Evolutionary conservation across 2,329 filamentous ascomycete genomes (phyloP), one percentile per base, ranked within the genome.

Genomic region (Pseudodiploospora longispora): DNA sequence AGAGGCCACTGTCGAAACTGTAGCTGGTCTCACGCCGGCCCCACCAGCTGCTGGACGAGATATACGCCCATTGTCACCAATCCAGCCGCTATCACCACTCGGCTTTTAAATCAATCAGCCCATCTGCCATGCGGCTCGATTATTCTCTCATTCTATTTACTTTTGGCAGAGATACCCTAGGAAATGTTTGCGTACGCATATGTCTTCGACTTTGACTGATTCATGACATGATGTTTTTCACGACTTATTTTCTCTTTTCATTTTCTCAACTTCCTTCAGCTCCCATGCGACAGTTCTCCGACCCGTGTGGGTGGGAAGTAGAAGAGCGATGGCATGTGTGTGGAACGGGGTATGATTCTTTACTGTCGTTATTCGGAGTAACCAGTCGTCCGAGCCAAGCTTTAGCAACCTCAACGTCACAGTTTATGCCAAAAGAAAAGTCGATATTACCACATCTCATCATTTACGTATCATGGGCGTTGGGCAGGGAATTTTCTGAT

Each of bases 71-170:
- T 60, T 84, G 32, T 83, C 80, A 47, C 80, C 80, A 4, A 83
- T 84, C 56, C 79, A 81, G 60, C 80, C 80, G 36, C 62, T 83
- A 38, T 83, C 79, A 32, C 80, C 80, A 9, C 65, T 82, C 56
- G 75, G 77, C 49, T 75, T 82, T 51, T 76, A 62, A 61, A 41
- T 33, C 41, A 38, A 27, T 33, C n/a, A 49, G 47, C 48, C 51
- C 50, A 56, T 37, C 55, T 51, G 64, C 52, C 60, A 64, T 52
- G 3, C 30, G 12, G 38, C 29, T 30, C 31, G n/a, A 41, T 44
- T 40, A 29, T 41, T 36, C 31, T 36, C 37, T 38, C 40, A 37
- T 36, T 36, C 31, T 35, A n/a, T n/a, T 38, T 9, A 31, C 12
- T 42, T 39, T 38, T 42, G 35, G 35, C 39, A 43, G 46, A 42